A percentile compares a stretch with the other conserved stretches of the same genome.
These are phyloP conservation scores for Garcia nutans DNA, from an alignment of 345 rosid genomes.

Conservation along the genomic window DNA sequence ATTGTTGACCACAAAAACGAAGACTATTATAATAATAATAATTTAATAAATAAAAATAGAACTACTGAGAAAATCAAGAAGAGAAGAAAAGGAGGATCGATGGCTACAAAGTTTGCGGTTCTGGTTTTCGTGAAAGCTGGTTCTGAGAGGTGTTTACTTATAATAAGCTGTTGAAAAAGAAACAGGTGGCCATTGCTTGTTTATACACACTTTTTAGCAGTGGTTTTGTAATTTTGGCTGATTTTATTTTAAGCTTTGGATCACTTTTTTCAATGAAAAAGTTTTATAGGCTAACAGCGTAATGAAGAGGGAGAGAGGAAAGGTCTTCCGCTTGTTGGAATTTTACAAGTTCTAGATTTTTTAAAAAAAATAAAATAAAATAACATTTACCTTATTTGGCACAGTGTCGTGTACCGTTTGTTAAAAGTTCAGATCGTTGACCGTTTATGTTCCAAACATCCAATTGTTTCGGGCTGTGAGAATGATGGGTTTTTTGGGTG, in stretches of 20 bases:
- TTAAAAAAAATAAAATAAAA: background rate
- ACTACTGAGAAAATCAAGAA: too few species aligned
- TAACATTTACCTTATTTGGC: background rate
- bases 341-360: background rate
- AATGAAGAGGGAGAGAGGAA: too few species aligned
- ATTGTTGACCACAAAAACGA: conserved; percentile 26
- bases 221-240: background rate
- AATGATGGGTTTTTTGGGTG: too few species aligned
- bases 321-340: background rate
- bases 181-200: conserved; percentile 18
- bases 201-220: background rate
- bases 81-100: background rate
- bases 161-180: background rate
- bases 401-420: too few species aligned
- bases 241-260: too few species aligned
- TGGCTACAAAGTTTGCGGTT: background rate
- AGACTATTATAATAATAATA: background rate
- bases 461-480: too few species aligned
- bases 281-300: too few species aligned
- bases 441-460: too few species aligned
- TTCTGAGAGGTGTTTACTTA: background rate
- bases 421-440: too few species aligned
- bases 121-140: background rate
- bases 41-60: background rate
- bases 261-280: too few species aligned